Evolutionary conservation across 2,329 filamentous ascomycete species (phyloP).

Genomic region (Cladosporium halotolerans): DNA sequence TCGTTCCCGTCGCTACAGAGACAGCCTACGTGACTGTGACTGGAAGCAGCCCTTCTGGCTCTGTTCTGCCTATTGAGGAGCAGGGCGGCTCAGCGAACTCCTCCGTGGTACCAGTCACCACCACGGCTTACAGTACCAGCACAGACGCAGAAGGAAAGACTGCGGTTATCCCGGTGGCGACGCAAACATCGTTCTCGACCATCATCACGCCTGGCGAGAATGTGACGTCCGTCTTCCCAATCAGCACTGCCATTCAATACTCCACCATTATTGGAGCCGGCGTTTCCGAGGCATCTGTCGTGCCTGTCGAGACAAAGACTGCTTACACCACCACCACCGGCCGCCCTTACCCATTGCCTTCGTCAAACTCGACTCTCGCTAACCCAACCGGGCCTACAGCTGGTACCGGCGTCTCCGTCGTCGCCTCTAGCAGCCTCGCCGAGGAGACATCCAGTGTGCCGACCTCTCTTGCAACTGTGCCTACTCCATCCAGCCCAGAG

Average conservation of each 20-base stretch:
- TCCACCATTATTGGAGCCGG: background rate
- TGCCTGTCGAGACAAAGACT: background rate
- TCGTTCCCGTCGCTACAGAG: background rate
- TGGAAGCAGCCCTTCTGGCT: background rate
- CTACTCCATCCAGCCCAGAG: background rate
- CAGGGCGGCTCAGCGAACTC: background rate
- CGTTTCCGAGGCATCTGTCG: too few species aligned
- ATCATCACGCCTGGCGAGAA: background rate
- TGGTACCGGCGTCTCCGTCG: background rate
- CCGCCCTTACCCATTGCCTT: background rate
- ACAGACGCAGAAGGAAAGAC: background rate
- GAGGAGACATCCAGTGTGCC: conserved; percentile 53
- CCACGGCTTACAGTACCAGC: background rate
- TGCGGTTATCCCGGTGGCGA: background rate
- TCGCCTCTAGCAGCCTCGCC: background rate
- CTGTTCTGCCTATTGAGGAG: background rate
- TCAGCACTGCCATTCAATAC: conserved; percentile 1
- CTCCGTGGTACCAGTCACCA: background rate
- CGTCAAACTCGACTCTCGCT: background rate
- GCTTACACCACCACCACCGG: background rate
- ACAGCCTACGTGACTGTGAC: background rate
- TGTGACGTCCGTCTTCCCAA: background rate
- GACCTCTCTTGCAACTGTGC: background rate
- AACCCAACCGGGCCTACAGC: background rate
- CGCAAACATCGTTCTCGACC: conserved; percentile 1